Evolutionary conservation across 805 yeast genomes (phyloP).

Genomic region (Zygoascus flipseniorum): DNA sequence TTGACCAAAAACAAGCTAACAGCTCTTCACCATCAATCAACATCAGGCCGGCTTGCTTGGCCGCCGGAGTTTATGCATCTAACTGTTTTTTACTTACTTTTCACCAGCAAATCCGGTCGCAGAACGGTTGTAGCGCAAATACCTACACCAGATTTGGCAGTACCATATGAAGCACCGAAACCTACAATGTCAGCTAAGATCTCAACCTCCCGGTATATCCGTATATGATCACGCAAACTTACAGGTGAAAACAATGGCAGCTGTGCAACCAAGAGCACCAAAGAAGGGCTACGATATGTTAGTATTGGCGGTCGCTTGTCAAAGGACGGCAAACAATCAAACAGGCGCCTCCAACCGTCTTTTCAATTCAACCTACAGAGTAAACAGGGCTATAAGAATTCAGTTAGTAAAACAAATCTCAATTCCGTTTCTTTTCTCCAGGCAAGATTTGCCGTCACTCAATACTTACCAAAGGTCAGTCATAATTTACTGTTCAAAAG

Average conservation of each 20-base stretch:
- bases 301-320: slow-evolving; percentile 11
- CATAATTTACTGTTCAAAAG: slow-evolving; percentile 30
- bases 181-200: background rate
- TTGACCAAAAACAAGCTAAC: background rate
- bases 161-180: slow-evolving; percentile 98
- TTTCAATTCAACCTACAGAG: slow-evolving; percentile 36
- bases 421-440: background rate
- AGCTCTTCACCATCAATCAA: too few species aligned
- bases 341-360: background rate
- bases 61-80: background rate
- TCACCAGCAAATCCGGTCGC: slow-evolving; percentile 93
- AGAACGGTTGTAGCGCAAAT: slow-evolving; percentile 96
- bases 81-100: slow-evolving; percentile 29
- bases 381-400: slow-evolving; percentile 52
- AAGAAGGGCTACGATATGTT: slow-evolving; percentile 63
- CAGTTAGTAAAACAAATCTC: slow-evolving; percentile 1
- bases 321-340: slow-evolving; percentile 13
- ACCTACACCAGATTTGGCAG: slow-evolving; percentile 99
- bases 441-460: background rate
- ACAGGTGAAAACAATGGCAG: slow-evolving; percentile 97
- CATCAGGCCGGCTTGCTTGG: background rate
- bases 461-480: slow-evolving; percentile 65
- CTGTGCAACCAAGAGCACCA: slow-evolving; percentile 99
- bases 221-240: background rate
- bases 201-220: slow-evolving; percentile 2